Percentiles rank a stretch among this genome's conserved stretches.
Conservation (phyloP, 345 rosid species). For the Turnera subulata region DNA sequence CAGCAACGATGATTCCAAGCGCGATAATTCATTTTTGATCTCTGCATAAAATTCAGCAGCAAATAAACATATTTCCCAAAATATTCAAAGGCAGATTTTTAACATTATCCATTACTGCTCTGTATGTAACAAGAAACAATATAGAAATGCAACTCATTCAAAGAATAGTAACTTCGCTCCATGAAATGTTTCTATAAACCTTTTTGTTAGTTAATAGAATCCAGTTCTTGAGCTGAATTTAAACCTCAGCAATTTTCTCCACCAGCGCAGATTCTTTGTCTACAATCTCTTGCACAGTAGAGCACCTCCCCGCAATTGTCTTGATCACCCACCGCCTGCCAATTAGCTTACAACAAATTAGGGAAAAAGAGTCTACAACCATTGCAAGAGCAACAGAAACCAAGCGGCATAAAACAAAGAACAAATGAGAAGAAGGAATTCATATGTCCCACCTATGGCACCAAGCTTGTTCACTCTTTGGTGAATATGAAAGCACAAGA, state of each 20-base stretch:
- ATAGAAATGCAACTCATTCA: background rate
- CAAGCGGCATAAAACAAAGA: background rate
- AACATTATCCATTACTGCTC: too few species aligned
- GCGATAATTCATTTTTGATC: slow-evolving; percentile 92
- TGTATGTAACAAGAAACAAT: too few species aligned
- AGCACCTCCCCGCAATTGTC: slow-evolving; percentile 46
- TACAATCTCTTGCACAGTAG: slow-evolving; percentile 46
- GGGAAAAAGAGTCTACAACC: background rate
- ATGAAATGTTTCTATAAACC: slow-evolving; percentile 39
- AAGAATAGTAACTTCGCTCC: slow-evolving; percentile 9
- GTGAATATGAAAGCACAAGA: slow-evolving; percentile 74
- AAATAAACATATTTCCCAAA: slow-evolving; percentile 1
- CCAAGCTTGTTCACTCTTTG: slow-evolving; percentile 95
- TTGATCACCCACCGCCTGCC: slow-evolving; percentile 89
- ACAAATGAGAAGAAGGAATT: background rate
- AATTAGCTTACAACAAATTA: slow-evolving; percentile 7
- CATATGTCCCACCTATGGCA: slow-evolving; percentile 57
- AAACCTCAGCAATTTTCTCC: slow-evolving; percentile 86
- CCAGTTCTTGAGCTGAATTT: slow-evolving; percentile 43
- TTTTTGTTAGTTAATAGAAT: slow-evolving; percentile 41
- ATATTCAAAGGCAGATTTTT: too few species aligned
- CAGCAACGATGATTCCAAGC: slow-evolving; percentile 99
- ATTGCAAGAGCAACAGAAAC: background rate
- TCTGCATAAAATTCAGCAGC: slow-evolving; percentile 39
- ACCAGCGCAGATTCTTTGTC: slow-evolving; percentile 82